phyloP scores from a whole-genome alignment of 2,329 filamentous ascomycete species.

The Pseudogymnoascus verrucosus region DNA sequence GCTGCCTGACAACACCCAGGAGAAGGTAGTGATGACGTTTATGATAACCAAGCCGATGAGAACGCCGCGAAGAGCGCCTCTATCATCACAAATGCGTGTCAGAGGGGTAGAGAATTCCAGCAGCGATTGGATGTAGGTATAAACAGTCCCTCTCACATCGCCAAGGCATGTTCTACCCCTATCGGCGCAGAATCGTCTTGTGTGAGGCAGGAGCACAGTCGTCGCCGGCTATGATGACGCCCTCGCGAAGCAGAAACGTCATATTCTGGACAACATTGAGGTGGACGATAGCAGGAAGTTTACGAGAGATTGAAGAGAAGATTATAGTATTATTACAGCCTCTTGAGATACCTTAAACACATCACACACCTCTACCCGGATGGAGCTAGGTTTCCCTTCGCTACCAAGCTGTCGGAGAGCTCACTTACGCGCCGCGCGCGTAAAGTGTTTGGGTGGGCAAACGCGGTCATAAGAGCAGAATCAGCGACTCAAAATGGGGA shows the following conservation, averaged over 20 bases:
- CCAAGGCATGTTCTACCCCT: constrained; percentile 1
- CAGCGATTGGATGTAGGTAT: neutral
- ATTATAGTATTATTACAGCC: neutral
- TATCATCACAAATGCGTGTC: neutral
- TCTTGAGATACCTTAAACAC: constrained; percentile 4
- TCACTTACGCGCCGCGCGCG: neutral
- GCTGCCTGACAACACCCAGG: neutral
- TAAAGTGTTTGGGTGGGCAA: neutral
- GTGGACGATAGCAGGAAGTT: neutral
- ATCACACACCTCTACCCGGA: neutral
- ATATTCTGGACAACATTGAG: neutral
- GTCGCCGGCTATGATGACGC: neutral
- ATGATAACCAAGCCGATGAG: neutral
- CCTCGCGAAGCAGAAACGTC: neutral
- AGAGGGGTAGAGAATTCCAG: neutral
- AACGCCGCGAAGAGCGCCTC: neutral
- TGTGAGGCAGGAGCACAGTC: neutral
- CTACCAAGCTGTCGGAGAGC: constrained; percentile 5
- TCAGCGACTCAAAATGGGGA: neutral
- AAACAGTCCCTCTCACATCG: neutral
- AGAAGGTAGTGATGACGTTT: neutral
- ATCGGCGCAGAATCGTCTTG: neutral
- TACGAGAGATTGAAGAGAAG: neutral
- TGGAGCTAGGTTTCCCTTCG: constrained; percentile 6
- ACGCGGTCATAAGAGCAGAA: neutral